These are phyloP conservation scores for Dioscorea zingiberensis DNA, from an alignment of 106 monocot genomes.

Conservation along the genomic window DNA sequence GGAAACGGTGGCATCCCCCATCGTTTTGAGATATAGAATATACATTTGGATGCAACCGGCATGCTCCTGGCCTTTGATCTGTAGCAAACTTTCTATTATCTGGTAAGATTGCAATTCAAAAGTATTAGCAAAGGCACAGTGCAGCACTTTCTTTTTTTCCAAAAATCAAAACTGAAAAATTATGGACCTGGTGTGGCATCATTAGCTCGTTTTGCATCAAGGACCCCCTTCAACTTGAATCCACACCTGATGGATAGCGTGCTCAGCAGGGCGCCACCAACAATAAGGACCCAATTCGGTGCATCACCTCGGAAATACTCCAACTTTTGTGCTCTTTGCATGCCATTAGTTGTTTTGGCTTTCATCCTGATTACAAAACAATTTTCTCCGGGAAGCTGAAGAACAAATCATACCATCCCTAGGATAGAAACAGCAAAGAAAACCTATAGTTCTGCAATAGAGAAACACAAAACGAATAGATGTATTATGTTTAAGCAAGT, in stretches of 20 bases:
- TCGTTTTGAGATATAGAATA: constrained; percentile 34
- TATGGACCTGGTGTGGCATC: constrained; percentile 27
- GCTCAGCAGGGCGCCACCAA: constrained; percentile 71
- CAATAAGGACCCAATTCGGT: constrained; percentile 82
- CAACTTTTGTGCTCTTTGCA: constrained; percentile 33
- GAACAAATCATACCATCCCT: no score
- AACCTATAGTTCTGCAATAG: no score
- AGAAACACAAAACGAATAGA: no score
- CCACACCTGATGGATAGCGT: constrained; percentile 62
- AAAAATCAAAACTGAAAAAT: not conserved
- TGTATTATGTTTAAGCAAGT: no score
- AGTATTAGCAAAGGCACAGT: not conserved
- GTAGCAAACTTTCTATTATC: constrained; percentile 27
- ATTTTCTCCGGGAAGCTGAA: no score
- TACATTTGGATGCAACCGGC: constrained; percentile 40
- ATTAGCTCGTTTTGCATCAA: constrained; percentile 35
- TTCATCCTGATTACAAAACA: constrained; percentile 40
- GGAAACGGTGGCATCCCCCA: constrained; percentile 42
- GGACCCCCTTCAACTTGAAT: constrained; percentile 59
- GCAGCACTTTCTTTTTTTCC: not conserved
- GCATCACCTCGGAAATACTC: constrained; percentile 39
- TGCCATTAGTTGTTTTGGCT: constrained; percentile 27
- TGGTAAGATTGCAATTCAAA: constrained; percentile 13
- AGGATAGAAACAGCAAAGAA: no score
- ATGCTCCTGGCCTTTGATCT: constrained; percentile 21